These are phyloP conservation scores for Calonectria hongkongensis DNA, from an alignment of 2,329 filamentous ascomycete genomes.

Conservation along the genomic window DNA sequence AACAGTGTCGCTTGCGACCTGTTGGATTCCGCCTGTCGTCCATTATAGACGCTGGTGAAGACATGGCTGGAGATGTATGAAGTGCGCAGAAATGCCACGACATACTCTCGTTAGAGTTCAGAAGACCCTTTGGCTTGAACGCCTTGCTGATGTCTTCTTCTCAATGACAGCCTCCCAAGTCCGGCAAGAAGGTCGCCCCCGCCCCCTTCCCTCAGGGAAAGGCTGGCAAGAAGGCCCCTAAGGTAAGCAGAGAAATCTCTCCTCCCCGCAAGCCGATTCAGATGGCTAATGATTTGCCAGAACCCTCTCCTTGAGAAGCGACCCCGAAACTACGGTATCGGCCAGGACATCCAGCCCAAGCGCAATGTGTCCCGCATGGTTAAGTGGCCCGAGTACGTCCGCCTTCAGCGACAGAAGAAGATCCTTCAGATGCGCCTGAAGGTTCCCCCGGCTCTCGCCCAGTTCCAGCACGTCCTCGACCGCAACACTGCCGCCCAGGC, in stretches of 20 bases:
- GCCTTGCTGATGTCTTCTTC: slow-evolving; percentile 97
- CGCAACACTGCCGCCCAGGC: slow-evolving; percentile 96
- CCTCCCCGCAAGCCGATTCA: neutral
- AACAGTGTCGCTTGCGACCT: slow-evolving; percentile 57
- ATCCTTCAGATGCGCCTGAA: slow-evolving; percentile 99
- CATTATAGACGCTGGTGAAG: slow-evolving; percentile 68
- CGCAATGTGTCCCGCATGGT: slow-evolving; percentile 99
- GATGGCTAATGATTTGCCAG: slow-evolving; percentile 66
- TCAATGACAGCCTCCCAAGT: slow-evolving; percentile 99
- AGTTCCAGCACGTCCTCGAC: slow-evolving; percentile 98
- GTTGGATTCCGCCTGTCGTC: slow-evolving; percentile 60
- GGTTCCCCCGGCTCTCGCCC: slow-evolving; percentile 96
- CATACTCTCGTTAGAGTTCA: slow-evolving; percentile 91
- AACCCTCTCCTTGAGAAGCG: slow-evolving; percentile 99
- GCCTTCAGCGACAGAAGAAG: slow-evolving; percentile 95
- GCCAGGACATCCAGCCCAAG: slow-evolving; percentile 97
- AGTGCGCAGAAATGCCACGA: slow-evolving; percentile 73
- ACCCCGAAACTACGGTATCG: slow-evolving; percentile 97
- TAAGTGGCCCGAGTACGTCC: slow-evolving; percentile 99
- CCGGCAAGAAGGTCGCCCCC: slow-evolving; percentile 97
- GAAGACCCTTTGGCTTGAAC: slow-evolving; percentile 87
- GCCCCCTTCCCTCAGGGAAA: slow-evolving; percentile 97
- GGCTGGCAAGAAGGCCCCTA: slow-evolving; percentile 96
- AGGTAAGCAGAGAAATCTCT: slow-evolving; percentile 78
- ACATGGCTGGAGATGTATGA: slow-evolving; percentile 78